A percentile compares a stretch with the other conserved stretches of the same genome.
Evolutionary conservation across 73 alveolate genomes (phyloP).

Genomic region (Blepharisma japonicum): DNA sequence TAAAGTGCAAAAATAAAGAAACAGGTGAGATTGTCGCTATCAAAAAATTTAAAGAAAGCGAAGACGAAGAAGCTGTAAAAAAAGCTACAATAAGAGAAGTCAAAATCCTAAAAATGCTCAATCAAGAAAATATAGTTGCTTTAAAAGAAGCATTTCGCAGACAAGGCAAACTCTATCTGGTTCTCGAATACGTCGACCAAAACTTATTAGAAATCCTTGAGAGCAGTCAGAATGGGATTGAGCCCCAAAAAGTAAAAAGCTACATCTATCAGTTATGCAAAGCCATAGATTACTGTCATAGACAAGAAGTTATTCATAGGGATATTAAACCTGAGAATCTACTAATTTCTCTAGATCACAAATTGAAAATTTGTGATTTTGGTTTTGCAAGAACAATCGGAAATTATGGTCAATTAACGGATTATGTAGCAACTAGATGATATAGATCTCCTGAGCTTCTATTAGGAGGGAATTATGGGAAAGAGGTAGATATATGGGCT

Average conservation of each 20-base stretch:
- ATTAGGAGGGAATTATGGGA: conserved; percentile 71
- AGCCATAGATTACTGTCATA: conserved; percentile 71
- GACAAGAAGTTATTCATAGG: conserved; percentile 73
- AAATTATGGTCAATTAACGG: conserved; percentile 30
- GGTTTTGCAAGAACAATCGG: conserved; percentile 31
- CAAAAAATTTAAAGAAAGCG: conserved; percentile 89
- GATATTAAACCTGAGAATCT: conserved; percentile 87
- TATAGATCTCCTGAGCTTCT: conserved; percentile 81
- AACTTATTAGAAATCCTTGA: conserved; percentile 53
- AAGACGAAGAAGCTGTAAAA: conserved; percentile 89
- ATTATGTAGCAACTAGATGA: conserved; percentile 66
- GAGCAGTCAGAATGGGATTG: conserved; percentile 70
- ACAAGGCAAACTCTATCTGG: conserved; percentile 54
- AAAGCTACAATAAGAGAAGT: conserved; percentile 92
- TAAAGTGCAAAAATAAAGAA: conserved; percentile 60
- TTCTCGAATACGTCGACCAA: conserved; percentile 54
- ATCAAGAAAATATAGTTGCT: conserved; percentile 86
- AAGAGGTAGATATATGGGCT: conserved; percentile 86
- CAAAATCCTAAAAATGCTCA: conserved; percentile 76
- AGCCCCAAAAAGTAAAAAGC: conserved; percentile 67
- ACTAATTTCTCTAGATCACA: conserved; percentile 24
- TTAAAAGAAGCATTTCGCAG: conserved; percentile 91
- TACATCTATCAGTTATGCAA: conserved; percentile 66
- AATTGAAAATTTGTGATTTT: conserved; percentile 27
- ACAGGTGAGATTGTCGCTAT: conserved; percentile 87